Evolutionary conservation across 306 rosid genomes (phyloP), one percentile per base, ranked within the genome.

Genomic region (Lablab purpureus): DNA sequence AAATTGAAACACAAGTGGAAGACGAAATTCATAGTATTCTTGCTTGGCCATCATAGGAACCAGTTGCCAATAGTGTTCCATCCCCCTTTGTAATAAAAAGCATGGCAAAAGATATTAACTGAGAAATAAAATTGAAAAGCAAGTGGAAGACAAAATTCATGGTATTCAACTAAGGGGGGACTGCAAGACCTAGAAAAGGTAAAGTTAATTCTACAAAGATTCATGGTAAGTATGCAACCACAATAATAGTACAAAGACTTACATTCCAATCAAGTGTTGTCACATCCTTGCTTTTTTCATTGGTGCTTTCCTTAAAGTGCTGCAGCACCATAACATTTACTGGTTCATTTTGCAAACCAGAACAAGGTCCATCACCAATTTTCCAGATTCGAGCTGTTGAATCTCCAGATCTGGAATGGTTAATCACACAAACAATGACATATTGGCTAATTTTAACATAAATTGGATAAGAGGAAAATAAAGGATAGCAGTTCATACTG

Each of bases 231-330:
- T 13, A 64, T 40, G 71, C 41, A 22, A 71, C 63, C 54, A 52
- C 56, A 37, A 56, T 19, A 45, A 71, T 62, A 28, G 32, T 45
- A 52, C 46, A 43, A 37, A 52, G 40, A 82, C 92, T 88, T 79
- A 90, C 94, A 77, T 87, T 90, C 94, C 94, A 90, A 84, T 90
- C 94, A 40, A 90, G 92, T 66, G 94, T 90, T 10, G 94, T 90
- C 75, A 88, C 92, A 65, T 90, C 94, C 83, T 79, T 88, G 88
- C 90, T 88, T 80, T 87, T 88, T 83, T 90, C 94, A 32, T 82
- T 88, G 19, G 86, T 76, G 84, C 85, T 88, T 68, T 87, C 92
- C 71, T 82, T 90, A 73, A 83, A 81, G 82, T 90, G 94, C 77
- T 68, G 85, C 50, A 90, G 76, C 77, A 88, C 92, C 23, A 76